These are phyloP conservation scores for Phylloporus rhodoxanthus DNA, from an alignment of 768 basidiomycete species.

Conservation along the genomic window DNA sequence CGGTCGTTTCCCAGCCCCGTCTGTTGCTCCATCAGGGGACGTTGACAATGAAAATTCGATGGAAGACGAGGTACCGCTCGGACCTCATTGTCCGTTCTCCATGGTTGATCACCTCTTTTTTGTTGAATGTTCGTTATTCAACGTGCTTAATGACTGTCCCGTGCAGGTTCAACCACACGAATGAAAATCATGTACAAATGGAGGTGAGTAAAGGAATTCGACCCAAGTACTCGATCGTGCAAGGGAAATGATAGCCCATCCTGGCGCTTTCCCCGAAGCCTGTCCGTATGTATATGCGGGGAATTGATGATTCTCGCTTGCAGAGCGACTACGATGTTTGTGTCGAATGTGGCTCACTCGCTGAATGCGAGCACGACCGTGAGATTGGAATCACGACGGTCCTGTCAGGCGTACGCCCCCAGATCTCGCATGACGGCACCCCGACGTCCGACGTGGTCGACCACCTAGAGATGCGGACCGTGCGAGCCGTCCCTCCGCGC, in stretches of 20 bases:
- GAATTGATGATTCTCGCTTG: slow-evolving; percentile 11
- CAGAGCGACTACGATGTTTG: slow-evolving; percentile 76
- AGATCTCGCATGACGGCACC: slow-evolving; percentile 10
- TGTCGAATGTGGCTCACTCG: slow-evolving; percentile 59
- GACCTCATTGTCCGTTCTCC: not conserved
- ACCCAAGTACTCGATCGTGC: slow-evolving; percentile 18
- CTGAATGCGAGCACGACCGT: slow-evolving; percentile 62
- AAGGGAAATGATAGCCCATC: slow-evolving; percentile 1
- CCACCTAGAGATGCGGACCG: slow-evolving; percentile 65
- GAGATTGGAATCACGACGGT: slow-evolving; percentile 13
- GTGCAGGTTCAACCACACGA: slow-evolving; percentile 65
- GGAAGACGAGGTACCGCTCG: not conserved
- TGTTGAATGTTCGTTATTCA: not conserved
- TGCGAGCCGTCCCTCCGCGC: slow-evolving; percentile 41
- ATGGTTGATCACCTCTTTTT: not conserved
- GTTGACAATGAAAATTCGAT: not conserved
- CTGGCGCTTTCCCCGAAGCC: slow-evolving; percentile 1
- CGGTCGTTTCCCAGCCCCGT: not conserved
- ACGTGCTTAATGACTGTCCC: slow-evolving; percentile 8
- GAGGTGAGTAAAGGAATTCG: slow-evolving; percentile 44
- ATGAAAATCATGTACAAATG: slow-evolving; percentile 66
- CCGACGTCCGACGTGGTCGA: slow-evolving; percentile 24
- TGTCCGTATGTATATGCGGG: not conserved
- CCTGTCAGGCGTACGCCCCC: slow-evolving; percentile 3
- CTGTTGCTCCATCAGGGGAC: not conserved